Conservation (phyloP, 495 filamentous ascomycete genomes). For the Talaromyces ruber region DNA sequence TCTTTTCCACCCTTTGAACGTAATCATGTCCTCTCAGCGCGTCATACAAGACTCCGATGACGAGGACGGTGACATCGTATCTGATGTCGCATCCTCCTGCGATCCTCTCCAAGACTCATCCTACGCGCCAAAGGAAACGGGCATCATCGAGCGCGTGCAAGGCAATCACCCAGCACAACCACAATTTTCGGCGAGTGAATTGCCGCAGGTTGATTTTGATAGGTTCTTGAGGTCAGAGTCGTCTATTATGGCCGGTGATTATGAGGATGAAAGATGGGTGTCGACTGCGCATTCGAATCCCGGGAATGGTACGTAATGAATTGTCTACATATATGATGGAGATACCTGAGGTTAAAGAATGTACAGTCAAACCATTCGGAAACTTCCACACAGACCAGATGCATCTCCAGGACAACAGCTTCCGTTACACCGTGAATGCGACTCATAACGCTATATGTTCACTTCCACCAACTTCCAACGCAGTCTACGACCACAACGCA, state of each 20-base stretch:
- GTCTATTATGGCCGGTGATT: slow-evolving; percentile 6
- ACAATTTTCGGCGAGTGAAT: slow-evolving; percentile 2
- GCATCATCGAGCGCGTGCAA: background rate
- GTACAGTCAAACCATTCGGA: background rate
- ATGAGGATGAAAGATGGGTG: slow-evolving; percentile 6
- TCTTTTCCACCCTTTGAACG: background rate
- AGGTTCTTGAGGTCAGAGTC: slow-evolving; percentile 25
- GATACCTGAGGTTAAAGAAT: background rate
- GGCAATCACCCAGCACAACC: background rate
- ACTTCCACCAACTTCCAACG: slow-evolving; percentile 1
- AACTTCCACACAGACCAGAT: background rate
- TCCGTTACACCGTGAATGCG: background rate
- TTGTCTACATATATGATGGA: background rate
- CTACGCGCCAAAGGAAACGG: background rate
- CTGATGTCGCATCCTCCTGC: slow-evolving; percentile 17
- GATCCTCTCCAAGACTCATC: slow-evolving; percentile 12
- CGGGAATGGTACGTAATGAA: background rate
- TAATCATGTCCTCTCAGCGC: slow-evolving; percentile 18
- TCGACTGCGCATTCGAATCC: slow-evolving; percentile 2
- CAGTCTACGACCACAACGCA: background rate
- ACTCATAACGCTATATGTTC: background rate
- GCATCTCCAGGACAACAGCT: background rate
- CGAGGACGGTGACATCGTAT: slow-evolving; percentile 30
- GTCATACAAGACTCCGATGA: slow-evolving; percentile 46
- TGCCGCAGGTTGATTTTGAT: slow-evolving; percentile 29